These are phyloP conservation scores for Atkinsonella hypoxylon DNA, from an alignment of 2,329 filamentous ascomycete species.

Conservation along the genomic window DNA sequence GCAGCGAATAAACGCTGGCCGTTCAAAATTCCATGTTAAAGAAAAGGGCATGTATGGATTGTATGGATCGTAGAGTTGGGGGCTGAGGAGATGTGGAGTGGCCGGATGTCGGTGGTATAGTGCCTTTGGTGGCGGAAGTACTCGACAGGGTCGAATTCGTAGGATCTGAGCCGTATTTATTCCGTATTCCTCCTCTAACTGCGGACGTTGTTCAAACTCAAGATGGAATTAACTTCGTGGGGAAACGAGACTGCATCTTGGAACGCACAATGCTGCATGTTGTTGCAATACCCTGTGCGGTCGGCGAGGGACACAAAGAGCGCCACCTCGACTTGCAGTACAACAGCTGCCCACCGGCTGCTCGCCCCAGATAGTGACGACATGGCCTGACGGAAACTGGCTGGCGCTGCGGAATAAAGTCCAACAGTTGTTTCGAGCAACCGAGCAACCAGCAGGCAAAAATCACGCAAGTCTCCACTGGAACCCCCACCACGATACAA, in stretches of 20 bases:
- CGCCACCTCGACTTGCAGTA: background rate
- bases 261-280: background rate
- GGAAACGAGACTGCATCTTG: background rate
- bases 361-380: background rate
- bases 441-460: background rate
- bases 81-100: background rate
- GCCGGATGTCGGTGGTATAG: background rate
- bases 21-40: background rate
- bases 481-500: no score
- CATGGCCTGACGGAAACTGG: background rate
- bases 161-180: background rate
- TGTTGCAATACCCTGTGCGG: constrained; percentile 7
- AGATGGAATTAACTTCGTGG: background rate
- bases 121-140: background rate
- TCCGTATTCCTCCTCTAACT: background rate
- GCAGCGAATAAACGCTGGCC: background rate
- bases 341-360: background rate
- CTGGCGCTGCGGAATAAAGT: background rate
- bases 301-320: background rate
- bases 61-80: background rate
- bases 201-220: background rate
- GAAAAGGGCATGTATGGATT: background rate
- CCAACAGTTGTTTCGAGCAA: background rate
- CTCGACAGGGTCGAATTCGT: no score
- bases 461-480: no score